phyloP scores from a whole-genome alignment of 2,329 filamentous ascomycete genomes.

The Beauveria rudraprayagi region DNA sequence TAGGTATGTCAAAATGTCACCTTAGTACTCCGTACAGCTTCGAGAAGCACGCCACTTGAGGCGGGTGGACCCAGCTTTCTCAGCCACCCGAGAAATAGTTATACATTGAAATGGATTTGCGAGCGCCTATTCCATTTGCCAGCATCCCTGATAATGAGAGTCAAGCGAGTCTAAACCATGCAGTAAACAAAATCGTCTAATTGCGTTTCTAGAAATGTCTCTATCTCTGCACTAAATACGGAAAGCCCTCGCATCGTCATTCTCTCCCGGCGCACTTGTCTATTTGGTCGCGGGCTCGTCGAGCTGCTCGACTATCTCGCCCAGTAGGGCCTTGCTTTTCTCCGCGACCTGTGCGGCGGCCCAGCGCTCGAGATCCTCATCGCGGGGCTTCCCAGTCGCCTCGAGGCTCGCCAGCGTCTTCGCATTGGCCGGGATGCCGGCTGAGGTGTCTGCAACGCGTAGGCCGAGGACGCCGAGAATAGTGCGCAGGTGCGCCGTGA shows the following conservation, averaged over 20 bases:
- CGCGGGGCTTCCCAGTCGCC: background rate
- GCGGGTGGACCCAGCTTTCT: too few species aligned
- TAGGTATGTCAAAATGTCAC: too few species aligned
- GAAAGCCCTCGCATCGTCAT: background rate
- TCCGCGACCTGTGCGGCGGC: background rate
- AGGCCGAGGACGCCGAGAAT: slow-evolving; percentile 3
- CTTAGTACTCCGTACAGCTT: too few species aligned
- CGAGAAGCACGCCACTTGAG: too few species aligned
- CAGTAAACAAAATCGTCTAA: too few species aligned
- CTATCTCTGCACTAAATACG: too few species aligned
- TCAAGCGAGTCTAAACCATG: too few species aligned
- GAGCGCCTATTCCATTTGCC: too few species aligned
- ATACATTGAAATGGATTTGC: too few species aligned
- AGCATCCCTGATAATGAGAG: too few species aligned
- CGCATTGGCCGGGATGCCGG: background rate
- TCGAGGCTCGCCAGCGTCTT: slow-evolving; percentile 6
- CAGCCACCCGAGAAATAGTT: too few species aligned
- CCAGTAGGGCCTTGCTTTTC: background rate
- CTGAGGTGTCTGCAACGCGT: background rate
- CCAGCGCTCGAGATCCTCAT: slow-evolving; percentile 8
- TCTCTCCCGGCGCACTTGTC: background rate
- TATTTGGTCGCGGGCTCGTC: background rate
- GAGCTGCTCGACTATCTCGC: slow-evolving; percentile 5
- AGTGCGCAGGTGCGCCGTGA: slow-evolving; percentile 1
- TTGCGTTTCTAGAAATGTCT: too few species aligned